Evolutionary conservation across 2,329 filamentous ascomycete species (phyloP), one percentile per base, ranked within the genome.

Genomic region (Verticillium nonalfalfae): DNA sequence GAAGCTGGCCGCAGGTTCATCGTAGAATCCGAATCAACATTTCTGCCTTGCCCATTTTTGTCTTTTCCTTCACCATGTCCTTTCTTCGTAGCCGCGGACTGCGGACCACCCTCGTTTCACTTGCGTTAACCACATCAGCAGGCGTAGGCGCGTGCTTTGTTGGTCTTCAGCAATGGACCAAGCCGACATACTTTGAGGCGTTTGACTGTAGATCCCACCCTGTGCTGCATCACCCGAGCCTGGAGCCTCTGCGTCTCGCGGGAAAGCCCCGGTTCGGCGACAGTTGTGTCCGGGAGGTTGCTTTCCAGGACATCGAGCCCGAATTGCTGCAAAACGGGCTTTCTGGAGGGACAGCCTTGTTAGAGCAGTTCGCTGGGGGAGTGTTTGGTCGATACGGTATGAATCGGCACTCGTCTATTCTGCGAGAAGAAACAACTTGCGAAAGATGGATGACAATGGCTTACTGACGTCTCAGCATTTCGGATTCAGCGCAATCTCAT

Each of bases 371-470:
- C 15, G 57, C 57, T 4, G 60, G 58, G 3, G 64, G 62, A 21
- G 56, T 65, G 1, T 65, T 62, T 59, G 64, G 64, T 10, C 38
- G 62, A 40, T 64, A 65, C 33, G 64, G 64, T 64, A 31, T 56
- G 57, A 54, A 1, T 34, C 26, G 26, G 26, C 4, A 4, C 26
- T 3, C 26, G 26, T 26, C 4, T 4, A 26, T 2, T 26, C 4
- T 26, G 26, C 3, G 26, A 26, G 26, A 26, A 26, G 26, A 26
- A 26, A 26, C 26, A 26, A 26, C 26, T 26, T 3, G 26, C 26
- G 26, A 26, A 4, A 26, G 26, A 26, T 10, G 56, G 54, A 7
- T 39, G 33, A n/a, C 5, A 7, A 14, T 11, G 11, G 1, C 1
- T n/a, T 13, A 15, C n/a, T 18, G 3, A 3, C 3, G 6, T 36